Percentiles rank a stretch among this genome's conserved stretches.
Conservation (phyloP, 148 eudicot genomes). For the Gaultheria prostrata region DNA sequence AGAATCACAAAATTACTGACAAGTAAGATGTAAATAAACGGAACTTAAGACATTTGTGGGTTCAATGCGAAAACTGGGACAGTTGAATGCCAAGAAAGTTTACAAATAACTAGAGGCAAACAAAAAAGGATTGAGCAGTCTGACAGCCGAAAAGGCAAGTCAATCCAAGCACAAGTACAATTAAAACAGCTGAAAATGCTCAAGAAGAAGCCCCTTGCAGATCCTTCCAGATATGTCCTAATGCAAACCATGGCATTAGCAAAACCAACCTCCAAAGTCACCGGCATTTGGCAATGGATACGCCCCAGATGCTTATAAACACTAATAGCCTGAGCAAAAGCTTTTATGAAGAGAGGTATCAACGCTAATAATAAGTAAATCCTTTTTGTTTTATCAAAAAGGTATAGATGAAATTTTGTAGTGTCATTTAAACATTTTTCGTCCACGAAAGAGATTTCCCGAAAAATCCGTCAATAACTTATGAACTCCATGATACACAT, state of each 20-base stretch:
- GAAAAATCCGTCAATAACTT: too few relatives aligned
- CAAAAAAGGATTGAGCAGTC: not conserved
- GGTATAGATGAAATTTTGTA: too few relatives aligned
- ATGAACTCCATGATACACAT: too few relatives aligned
- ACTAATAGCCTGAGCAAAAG: too few relatives aligned
- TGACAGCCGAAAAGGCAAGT: not conserved
- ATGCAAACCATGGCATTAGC: conserved; percentile 34
- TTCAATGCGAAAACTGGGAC: not conserved
- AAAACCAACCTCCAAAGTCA: conserved; percentile 36
- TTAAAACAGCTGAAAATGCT: not conserved
- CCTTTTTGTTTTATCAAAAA: too few relatives aligned
- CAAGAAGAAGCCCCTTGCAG: conserved; percentile 23
- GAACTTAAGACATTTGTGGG: not conserved
- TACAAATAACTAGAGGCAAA: not conserved
- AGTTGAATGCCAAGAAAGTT: not conserved
- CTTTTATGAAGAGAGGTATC: too few relatives aligned
- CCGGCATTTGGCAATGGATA: conserved; percentile 34
- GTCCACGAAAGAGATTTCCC: too few relatives aligned
- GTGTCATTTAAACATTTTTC: too few relatives aligned
- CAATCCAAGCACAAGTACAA: not conserved
- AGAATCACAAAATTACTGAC: not conserved
- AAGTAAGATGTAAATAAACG: not conserved
- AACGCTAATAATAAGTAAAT: too few relatives aligned
- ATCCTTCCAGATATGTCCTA: conserved; percentile 33
- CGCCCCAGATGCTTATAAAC: conserved; percentile 22